These are phyloP conservation scores for Trichoderma sp. DNA, from an alignment of 2,329 filamentous ascomycete genomes.

Conservation along the genomic window DNA sequence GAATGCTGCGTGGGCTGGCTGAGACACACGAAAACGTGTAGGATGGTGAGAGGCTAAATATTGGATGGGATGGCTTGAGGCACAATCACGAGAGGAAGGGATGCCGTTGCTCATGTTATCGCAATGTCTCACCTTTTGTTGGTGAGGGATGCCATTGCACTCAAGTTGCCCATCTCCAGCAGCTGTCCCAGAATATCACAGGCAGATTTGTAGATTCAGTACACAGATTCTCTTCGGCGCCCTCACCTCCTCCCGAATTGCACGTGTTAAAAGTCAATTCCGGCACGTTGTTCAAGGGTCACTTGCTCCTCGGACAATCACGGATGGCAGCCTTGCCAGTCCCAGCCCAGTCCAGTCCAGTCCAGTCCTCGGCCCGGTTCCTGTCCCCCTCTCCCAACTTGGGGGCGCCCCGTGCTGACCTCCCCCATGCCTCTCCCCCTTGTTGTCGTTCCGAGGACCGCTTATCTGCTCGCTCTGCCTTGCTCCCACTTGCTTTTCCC, in stretches of 20 bases:
- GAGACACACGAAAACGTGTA: constrained; percentile 2
- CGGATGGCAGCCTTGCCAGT: neutral
- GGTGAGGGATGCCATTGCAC: too few species aligned
- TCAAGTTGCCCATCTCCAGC: too few species aligned
- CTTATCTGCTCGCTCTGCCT: neutral
- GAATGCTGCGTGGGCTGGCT: too few species aligned
- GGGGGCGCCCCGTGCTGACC: constrained; percentile 10
- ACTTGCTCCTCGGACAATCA: constrained; percentile 5
- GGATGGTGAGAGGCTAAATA: neutral
- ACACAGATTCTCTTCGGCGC: neutral
- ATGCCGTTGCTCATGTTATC: neutral
- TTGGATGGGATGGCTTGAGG: neutral
- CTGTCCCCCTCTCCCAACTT: constrained; percentile 2
- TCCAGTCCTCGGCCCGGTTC: constrained; percentile 23
- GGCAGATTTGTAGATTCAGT: too few species aligned
- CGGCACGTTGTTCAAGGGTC: neutral
- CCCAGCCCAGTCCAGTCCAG: constrained; percentile 10
- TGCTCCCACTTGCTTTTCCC: neutral
- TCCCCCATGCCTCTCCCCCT: neutral
- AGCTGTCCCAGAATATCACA: too few species aligned
- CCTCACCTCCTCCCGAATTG: neutral
- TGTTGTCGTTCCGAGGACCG: constrained; percentile 6
- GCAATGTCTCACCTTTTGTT: neutral
- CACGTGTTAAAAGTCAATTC: constrained; percentile 7
- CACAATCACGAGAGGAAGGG: neutral